Evolutionary conservation across 2,329 filamentous ascomycete genomes (phyloP).

Genomic region (Fusarium hostae): DNA sequence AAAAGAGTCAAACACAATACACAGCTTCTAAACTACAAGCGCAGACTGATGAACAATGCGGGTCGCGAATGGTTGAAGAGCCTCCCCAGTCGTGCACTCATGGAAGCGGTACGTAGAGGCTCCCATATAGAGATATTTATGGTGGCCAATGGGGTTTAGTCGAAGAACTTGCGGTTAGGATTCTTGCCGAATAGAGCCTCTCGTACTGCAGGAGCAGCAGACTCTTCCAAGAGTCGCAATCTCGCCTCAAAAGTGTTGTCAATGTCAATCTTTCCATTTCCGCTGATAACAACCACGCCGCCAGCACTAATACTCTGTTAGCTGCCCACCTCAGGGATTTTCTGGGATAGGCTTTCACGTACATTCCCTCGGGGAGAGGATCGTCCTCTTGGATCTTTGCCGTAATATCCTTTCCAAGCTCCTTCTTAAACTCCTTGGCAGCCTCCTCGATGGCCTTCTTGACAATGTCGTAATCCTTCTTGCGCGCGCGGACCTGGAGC

Average conservation of each 20-base stretch:
- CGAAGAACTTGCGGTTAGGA: constrained; percentile 93
- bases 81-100: constrained; percentile 36
- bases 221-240: constrained; percentile 83
- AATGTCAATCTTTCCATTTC: constrained; percentile 93
- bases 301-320: constrained; percentile 72
- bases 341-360: constrained; percentile 56
- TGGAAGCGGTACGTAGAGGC: constrained; percentile 22
- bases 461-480: constrained; percentile 80
- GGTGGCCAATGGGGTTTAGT: constrained; percentile 63
- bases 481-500: constrained; percentile 78
- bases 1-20: constrained; percentile 45
- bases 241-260: constrained; percentile 98
- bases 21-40: constrained; percentile 51
- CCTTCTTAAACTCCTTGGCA: constrained; percentile 84
- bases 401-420: constrained; percentile 74
- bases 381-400: constrained; percentile 82
- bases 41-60: constrained; percentile 43
- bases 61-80: constrained; percentile 36
- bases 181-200: constrained; percentile 93
- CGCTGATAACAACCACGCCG: constrained; percentile 82
- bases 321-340: background rate
- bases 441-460: constrained; percentile 84
- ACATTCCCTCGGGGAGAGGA: constrained; percentile 84
- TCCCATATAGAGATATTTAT: constrained; percentile 14
- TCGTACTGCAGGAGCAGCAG: constrained; percentile 85